Base-by-base conservation (phyloP, 257 asterid genomes). In the Voacanga thouarsii region DNA sequence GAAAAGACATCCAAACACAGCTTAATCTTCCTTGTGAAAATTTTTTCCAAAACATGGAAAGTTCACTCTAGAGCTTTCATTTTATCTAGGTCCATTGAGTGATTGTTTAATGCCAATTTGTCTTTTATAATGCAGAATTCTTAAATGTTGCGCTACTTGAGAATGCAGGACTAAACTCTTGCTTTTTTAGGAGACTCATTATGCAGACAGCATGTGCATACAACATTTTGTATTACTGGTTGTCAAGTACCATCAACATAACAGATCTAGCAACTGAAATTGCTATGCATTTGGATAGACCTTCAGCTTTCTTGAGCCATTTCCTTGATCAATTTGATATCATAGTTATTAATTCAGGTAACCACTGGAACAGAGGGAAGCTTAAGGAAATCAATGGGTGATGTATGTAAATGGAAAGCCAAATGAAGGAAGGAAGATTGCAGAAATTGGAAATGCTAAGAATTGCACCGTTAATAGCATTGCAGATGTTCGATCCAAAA, bases 331-430 rank as follows among this genome's bases (percentile, higher is more conserved):
- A 80, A 43, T 85, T 92, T 59, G 88, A 92, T n/a, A 87, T 90
- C 0, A 86, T 92, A 82, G 79, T 92, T 63, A 92, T 92, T 66
- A 92, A 92, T 76, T 90, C 97, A 0, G 97, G 96, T 18, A 96
- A 92, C 49, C 97, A 92, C 28, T 92, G 97, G 97, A 90, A 92
- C 86, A 77, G 96, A 82, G 97, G 93, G 56, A 92, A 92, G 83
- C 82, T 92, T 75, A 87, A n/a, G 89, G 89, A 1, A 92, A 92
- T 72, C 73, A 77, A 10, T 92, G 97, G 97, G 90, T 92, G 66
- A 92, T 90, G 96, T 80, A 92, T 75, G 94, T 89, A 21, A 78
- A 89, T 21, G 96, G 94, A 74, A 80, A 76, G 65, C 92, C 86
- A 3, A 90, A 86, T 50, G 80, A 70, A 7, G 86, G 90, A 70